These are phyloP conservation scores for Serendipita vermifera DNA, from an alignment of 768 basidiomycete species.

Conservation along the genomic window DNA sequence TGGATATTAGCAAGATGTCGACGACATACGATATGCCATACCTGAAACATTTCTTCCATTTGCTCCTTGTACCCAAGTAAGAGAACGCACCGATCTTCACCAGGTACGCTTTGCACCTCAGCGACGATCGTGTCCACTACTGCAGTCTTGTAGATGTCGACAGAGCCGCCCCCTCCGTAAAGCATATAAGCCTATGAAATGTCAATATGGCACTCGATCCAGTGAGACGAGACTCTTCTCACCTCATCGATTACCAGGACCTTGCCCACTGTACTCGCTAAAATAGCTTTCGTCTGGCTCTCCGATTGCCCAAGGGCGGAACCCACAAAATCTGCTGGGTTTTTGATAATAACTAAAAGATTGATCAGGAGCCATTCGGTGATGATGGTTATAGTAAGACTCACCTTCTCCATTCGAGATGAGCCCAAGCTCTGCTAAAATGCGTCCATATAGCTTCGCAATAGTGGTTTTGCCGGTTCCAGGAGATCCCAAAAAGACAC, in stretches of 20 bases:
- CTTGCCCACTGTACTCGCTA: constrained; percentile 46
- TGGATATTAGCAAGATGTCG: background rate
- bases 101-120: constrained; percentile 54
- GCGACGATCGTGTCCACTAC: constrained; percentile 67
- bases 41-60: constrained; percentile 67
- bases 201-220: background rate
- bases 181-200: constrained; percentile 53
- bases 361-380: background rate
- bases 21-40: constrained; percentile 18
- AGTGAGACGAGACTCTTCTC: constrained; percentile 6
- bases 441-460: constrained; percentile 50
- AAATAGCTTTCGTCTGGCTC: constrained; percentile 48
- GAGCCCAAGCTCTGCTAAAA: constrained; percentile 46
- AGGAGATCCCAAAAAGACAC: constrained; percentile 52
- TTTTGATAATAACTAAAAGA: constrained; percentile 47
- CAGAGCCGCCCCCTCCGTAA: constrained; percentile 27
- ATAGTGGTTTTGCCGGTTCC: constrained; percentile 65
- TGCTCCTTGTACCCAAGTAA: constrained; percentile 51
- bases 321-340: constrained; percentile 59
- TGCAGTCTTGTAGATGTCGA: constrained; percentile 46
- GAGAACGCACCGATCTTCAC: constrained; percentile 57
- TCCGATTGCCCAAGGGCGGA: constrained; percentile 46
- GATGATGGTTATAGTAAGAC: constrained; percentile 10
- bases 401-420: constrained; percentile 62
- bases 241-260: constrained; percentile 63